phyloP scores from a whole-genome alignment of 2,329 filamentous ascomycete species.

The Teratosphaeriaceae sp. region DNA sequence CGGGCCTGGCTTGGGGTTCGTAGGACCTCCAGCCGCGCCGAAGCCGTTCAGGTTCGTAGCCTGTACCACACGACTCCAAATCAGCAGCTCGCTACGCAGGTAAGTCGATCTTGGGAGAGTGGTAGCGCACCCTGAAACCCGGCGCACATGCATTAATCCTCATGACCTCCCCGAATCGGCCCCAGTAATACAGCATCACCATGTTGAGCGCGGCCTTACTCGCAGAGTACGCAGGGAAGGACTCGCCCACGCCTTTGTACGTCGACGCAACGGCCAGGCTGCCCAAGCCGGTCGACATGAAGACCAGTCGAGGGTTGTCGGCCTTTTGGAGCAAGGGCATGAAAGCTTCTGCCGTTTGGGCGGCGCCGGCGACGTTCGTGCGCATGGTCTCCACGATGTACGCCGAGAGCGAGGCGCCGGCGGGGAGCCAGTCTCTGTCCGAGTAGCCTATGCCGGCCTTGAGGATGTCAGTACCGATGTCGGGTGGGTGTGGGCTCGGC shows the following conservation, averaged over 20 bases:
- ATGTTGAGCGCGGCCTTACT: conserved; percentile 13
- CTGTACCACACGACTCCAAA: background rate
- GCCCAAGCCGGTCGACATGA: conserved; percentile 17
- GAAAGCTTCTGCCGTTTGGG: conserved; percentile 18
- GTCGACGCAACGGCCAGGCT: conserved; percentile 3
- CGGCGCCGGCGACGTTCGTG: conserved; percentile 22
- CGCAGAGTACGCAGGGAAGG: conserved; percentile 9
- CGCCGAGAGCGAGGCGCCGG: background rate
- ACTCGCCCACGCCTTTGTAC: conserved; percentile 3
- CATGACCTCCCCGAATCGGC: conserved; percentile 6
- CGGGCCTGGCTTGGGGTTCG: conserved; percentile 7
- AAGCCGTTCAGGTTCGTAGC: conserved; percentile 6
- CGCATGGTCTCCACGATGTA: conserved; percentile 13
- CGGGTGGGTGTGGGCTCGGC: too few species aligned
- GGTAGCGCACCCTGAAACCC: conserved; percentile 10
- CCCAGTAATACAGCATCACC: conserved; percentile 10
- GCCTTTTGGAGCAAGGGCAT: conserved; percentile 18
- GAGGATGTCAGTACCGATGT: too few species aligned
- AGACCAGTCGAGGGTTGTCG: conserved; percentile 15
- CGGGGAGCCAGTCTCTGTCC: background rate
- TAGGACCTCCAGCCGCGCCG: conserved; percentile 7
- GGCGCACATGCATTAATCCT: conserved; percentile 11
- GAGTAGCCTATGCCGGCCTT: conserved; percentile 25
- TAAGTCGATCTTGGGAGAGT: too few species aligned
- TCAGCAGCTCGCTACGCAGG: too few species aligned